Conservation (phyloP, 495 filamentous ascomycete species). For the Penicillium goetzii region DNA sequence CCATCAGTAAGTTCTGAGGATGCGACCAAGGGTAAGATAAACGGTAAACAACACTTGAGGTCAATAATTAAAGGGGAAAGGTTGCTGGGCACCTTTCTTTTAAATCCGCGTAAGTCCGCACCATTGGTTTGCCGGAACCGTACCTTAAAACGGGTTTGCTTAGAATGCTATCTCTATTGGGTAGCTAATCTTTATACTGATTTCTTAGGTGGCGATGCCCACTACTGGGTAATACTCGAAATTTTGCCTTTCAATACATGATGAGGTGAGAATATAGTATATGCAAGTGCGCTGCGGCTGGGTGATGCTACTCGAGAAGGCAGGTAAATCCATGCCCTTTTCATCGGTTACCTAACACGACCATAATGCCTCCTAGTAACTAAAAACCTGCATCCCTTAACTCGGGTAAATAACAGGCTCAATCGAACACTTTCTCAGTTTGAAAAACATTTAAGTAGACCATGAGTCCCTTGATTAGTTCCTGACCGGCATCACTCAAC, state of each 20-base stretch:
- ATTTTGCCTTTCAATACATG: background rate
- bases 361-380: background rate
- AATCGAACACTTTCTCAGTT: background rate
- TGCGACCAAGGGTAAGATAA: no score
- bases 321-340: background rate
- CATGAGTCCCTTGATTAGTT: background rate
- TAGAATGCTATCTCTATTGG: background rate
- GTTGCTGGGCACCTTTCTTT: no score
- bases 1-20: background rate
- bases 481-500: no score
- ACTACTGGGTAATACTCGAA: background rate
- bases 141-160: no score
- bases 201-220: background rate
- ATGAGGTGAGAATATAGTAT: constrained; percentile 1
- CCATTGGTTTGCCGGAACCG: no score
- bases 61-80: no score
- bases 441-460: background rate
- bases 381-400: background rate
- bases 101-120: no score
- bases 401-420: background rate
- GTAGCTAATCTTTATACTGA: background rate
- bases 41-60: no score
- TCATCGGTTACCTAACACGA: background rate
- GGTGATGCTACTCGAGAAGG: background rate
- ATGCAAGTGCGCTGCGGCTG: background rate